Base-by-base conservation (phyloP, 169 alveolate genomes). In the Plasmodium falciparum region DNA sequence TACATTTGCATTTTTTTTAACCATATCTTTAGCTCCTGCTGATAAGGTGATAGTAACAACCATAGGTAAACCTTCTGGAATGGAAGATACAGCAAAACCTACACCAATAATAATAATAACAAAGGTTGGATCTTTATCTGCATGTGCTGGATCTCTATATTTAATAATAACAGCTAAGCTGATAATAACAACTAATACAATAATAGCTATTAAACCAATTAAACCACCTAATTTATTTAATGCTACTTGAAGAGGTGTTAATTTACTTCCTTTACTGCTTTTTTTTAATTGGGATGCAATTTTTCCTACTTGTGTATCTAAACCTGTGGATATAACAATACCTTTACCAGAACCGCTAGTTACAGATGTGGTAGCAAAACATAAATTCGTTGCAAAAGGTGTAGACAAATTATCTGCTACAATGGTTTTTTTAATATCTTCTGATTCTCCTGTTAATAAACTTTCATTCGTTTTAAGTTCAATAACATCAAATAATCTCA, bases 1-100 rank as follows among this genome's bases (percentile, higher is more conserved):
- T 45, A 99, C 99, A 56, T 98, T 98, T 59, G 99, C 99, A 88
- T 98, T 98, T 70, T 97, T 96, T 83, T 96, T 95, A 20, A 99
- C 99, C 99, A 98, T 97, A 88, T 97, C 97, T 61, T 99, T 78
- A 8, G 99, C 97, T 52, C 99, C 99, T 47, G 99, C 99, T 26
- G 94, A 93, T 99, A 98, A 26, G 99, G 85, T 69, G 6, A 66
- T 98, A 1, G 99, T 99, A 74, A 99, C 98, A 56, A 98, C 99
- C 15, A 99, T 99, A 2, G 99, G 99, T 45, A 99, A 95, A 2
- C 99, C 99, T 95, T 99, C 99, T 3, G 99, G 99, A 50, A 99
- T 98, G 26, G 99, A 99, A 13, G 99, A 99, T 39, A 99, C 99
- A 3, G 99, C 99, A 49, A 99, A 95, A 7, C 99, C 99, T 50